Base-by-base conservation (phyloP, 2,329 filamentous ascomycete species). In the Fusarium caatingaense region DNA sequence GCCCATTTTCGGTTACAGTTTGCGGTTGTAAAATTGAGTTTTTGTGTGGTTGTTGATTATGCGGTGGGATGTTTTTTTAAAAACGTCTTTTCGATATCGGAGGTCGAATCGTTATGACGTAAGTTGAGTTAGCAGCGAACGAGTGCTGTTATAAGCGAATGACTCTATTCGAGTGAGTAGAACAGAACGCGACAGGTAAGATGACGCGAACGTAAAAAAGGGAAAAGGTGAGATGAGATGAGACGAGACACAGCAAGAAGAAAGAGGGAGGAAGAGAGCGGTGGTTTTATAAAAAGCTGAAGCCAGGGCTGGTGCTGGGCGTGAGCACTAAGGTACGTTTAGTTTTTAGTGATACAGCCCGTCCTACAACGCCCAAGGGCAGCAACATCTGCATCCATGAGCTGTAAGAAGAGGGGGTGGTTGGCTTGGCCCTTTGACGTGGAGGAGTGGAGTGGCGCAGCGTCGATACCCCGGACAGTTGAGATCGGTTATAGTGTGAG, bases 1-100 rank as follows among this genome's bases (percentile, higher is more conserved):
- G 82, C 91, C 80, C 85, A 87, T 87, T 69, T 69, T 78, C 37
- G 23, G 23, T 46, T 45, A 25, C 23, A 25, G 54, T 41, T 46
- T 58, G 46, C 44, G 30, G 32, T 45, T 44, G 47, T 51, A 18
- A 13, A 16, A 13, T 41, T 53, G 48, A 15, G 28, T 20, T 44
- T 42, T 44, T 47, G 51, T 42, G 42, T 45, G 45, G 58, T 47
- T 47, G 25, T 53, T 60, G 59, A 51, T 48, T 46, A 60, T 69
- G 49, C 23, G 40, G 41, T 30, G 56, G 55, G 18, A 37, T 37
- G 18, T 37, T 37, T 34, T 50, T 50, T 5, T 10, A 32, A 46
- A 45, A 61, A 59, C 48, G 61, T 65, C 56, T 27, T 41, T 41
- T 71, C 56, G 60, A 49, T 37, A 40, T 63, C 48, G 60, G 48